Conservation (phyloP, 805 yeast species). For the Blastobotrys americana region DNA sequence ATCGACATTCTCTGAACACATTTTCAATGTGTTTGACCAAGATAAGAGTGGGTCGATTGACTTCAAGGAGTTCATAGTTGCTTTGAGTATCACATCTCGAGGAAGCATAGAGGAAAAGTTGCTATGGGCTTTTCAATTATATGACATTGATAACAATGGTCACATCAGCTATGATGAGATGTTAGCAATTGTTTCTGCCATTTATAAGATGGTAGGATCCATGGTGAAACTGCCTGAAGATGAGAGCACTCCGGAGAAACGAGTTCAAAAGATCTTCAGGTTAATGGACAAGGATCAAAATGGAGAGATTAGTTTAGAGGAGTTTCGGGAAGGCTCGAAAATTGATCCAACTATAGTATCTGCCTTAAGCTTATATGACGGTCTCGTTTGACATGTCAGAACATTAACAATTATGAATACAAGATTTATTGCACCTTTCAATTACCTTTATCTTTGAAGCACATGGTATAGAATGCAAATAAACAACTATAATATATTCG, state of each 20-base stretch:
- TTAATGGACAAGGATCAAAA: slow-evolving; percentile 64
- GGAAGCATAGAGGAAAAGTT: slow-evolving; percentile 81
- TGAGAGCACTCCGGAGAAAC: slow-evolving; percentile 83
- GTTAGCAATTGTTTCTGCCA: slow-evolving; percentile 69
- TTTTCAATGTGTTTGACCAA: slow-evolving; percentile 82
- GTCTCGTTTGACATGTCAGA: slow-evolving; percentile 61
- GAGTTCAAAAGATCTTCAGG: slow-evolving; percentile 75
- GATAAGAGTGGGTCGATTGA: slow-evolving; percentile 76
- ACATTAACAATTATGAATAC: no score
- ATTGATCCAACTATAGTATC: slow-evolving; percentile 68
- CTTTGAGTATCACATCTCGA: slow-evolving; percentile 77
- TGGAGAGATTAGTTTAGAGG: slow-evolving; percentile 68
- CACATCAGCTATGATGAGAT: slow-evolving; percentile 69
- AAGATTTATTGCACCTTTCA: no score
- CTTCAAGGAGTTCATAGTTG: slow-evolving; percentile 86
- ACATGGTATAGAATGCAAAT: no score
- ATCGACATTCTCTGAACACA: slow-evolving; percentile 76
- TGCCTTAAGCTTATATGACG: slow-evolving; percentile 75
- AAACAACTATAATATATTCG: no score
- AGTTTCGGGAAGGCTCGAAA: slow-evolving; percentile 74
- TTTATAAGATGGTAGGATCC: slow-evolving; percentile 91
- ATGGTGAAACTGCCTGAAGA: slow-evolving; percentile 86
- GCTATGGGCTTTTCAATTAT: slow-evolving; percentile 81
- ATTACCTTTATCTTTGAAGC: no score
- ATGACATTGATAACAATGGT: slow-evolving; percentile 79